phyloP scores from a whole-genome alignment of 495 filamentous ascomycete genomes.

The Elasticomyces elasticus region DNA sequence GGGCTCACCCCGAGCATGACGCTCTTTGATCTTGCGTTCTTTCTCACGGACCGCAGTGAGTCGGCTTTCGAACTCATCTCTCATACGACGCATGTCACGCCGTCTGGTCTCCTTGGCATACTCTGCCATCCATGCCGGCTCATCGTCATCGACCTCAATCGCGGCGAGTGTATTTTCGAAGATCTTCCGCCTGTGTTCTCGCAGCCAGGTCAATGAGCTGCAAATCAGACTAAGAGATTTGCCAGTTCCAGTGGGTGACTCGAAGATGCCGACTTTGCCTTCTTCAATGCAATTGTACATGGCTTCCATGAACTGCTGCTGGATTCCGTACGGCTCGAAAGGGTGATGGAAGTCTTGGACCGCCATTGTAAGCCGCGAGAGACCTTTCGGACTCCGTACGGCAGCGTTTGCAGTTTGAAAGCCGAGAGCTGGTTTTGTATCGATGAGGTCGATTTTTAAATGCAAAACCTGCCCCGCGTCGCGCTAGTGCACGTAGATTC shows the following conservation, averaged over 20 bases:
- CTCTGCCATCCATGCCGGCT: constrained; percentile 85
- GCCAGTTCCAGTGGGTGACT: constrained; percentile 79
- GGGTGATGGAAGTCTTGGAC: constrained; percentile 76
- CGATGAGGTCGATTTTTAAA: not conserved
- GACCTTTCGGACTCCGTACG: no score
- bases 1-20: constrained; percentile 37
- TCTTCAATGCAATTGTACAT: constrained; percentile 73
- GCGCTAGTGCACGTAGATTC: not conserved
- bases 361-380: no score
- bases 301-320: constrained; percentile 79
- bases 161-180: constrained; percentile 46
- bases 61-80: constrained; percentile 59
- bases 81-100: constrained; percentile 52
- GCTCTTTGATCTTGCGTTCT: constrained; percentile 52
- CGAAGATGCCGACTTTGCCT: constrained; percentile 78
- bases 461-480: not conserved
- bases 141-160: constrained; percentile 48
- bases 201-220: constrained; percentile 84
- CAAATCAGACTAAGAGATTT: constrained; percentile 96
- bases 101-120: constrained; percentile 58
- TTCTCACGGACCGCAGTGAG: constrained; percentile 57
- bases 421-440: no score
- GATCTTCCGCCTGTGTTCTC: constrained; percentile 62
- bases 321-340: constrained; percentile 82
- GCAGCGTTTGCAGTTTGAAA: no score